Evolutionary conservation across 2,329 filamentous ascomycete genomes (phyloP), one percentile per base, ranked within the genome.

Genomic region (Lasiodiplodia sp.): DNA sequence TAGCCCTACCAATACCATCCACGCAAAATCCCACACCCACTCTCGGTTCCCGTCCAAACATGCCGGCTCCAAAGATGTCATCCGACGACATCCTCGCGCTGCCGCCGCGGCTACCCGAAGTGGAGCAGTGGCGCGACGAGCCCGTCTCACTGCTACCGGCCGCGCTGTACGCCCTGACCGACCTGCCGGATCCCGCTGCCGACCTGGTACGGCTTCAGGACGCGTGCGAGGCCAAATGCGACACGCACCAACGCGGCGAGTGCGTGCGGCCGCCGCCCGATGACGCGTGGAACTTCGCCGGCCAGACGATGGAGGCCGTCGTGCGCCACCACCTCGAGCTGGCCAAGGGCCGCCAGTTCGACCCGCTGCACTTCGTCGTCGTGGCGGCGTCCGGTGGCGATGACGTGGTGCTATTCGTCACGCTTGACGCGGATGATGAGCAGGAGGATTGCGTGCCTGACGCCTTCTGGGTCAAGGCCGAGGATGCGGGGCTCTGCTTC

Each of bases 121-220:
- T 65, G 38, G 67, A 57, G 38, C 38, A 58, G 14, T 68, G 67
- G 67, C 67, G 67, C 28, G 67, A 68, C 51, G 67, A 68, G 38
- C 65, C 65, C 12, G 10, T 31, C 1, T n/a, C 49, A 4, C 40
- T 68, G 28, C 67, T 68, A 5, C 67, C 67, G 12, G 67, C 55
- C 49, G 67, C 67, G n/a, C 67, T 68, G 11, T 68, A 68, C 58
- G 65, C 37, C 38, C 53, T 68, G 18, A 11, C 40, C 40, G 38
- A 64, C 52, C 25, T 68, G 8, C 38, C 40, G 12, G 40, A 57
- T 14, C 28, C 37, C n/a, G 38, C 37, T 28, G 52, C 44, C 2
- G 44, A 68, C 18, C 51, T 68, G n/a, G 49, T 68, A n/a, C 25
- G 56, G 38, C 38, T 68, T 3, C 67, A 68, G 28, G 67, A 68